A percentile compares a stretch with the other conserved stretches of the same genome.
These are phyloP conservation scores for Boletellus sp. DNA, from an alignment of 768 basidiomycete genomes.

Conservation along the genomic window DNA sequence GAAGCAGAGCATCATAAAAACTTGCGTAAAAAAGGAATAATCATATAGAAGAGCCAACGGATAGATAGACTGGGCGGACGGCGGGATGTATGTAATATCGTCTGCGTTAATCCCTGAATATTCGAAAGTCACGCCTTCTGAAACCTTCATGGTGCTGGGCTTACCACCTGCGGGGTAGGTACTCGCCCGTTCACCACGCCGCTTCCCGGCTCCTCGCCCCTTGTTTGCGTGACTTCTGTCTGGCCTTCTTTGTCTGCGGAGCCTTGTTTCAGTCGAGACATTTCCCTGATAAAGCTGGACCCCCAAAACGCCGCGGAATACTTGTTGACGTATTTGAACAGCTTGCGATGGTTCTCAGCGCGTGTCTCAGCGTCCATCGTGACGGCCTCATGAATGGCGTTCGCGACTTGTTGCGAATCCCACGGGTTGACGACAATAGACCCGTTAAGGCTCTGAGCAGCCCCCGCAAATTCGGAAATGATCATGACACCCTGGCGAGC, in stretches of 20 bases:
- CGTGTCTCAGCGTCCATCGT: constrained; percentile 79
- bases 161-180: constrained; percentile 33
- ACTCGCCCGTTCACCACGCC: constrained; percentile 39
- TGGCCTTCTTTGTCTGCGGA: constrained; percentile 35
- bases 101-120: constrained; percentile 27
- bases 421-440: constrained; percentile 97
- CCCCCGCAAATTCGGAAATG: constrained; percentile 96
- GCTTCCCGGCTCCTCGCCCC: constrained; percentile 36
- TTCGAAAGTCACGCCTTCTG: constrained; percentile 29
- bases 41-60: constrained; percentile 37
- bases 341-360: constrained; percentile 91
- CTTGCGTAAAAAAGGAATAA: constrained; percentile 36
- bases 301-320: constrained; percentile 94
- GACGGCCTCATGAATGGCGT: constrained; percentile 95
- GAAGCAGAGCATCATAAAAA: constrained; percentile 19
- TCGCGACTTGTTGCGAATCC: constrained; percentile 97
- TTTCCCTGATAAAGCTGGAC: constrained; percentile 83
- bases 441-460: constrained; percentile 93
- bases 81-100: constrained; percentile 22
- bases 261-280: constrained; percentile 55
- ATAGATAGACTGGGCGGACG: constrained; percentile 27
- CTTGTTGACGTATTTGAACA: constrained; percentile 95
- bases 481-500: constrained; percentile 95
- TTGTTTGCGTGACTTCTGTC: constrained; percentile 32
- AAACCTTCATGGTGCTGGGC: constrained; percentile 31